phyloP scores from a whole-genome alignment of 1,139 yeast genomes.

The Debaryomyces psychrophilus region DNA sequence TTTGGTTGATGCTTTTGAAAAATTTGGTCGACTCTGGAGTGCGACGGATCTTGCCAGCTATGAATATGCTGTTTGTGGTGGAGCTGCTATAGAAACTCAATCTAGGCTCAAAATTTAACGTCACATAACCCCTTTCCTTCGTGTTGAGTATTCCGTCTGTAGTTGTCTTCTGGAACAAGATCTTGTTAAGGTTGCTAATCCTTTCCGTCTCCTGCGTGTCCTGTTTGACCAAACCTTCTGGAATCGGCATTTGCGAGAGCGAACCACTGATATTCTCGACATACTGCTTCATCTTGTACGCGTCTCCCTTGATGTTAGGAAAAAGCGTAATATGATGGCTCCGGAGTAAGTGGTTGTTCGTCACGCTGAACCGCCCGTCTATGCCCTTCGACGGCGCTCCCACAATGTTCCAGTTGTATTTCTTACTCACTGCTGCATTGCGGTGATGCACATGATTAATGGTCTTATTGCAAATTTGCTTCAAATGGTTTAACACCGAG shows the following conservation, averaged over 20 bases:
- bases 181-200: conserved; percentile 10
- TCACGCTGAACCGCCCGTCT: conserved; percentile 10
- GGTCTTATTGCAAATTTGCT: conserved; percentile 10
- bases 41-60: conserved; percentile 10
- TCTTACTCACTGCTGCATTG: conserved; percentile 4
- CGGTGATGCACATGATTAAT: conserved; percentile 7
- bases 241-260: conserved; percentile 7
- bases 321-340: conserved; percentile 13
- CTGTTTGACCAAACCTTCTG: conserved; percentile 7
- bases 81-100: conserved; percentile 13
- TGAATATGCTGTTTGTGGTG: conserved; percentile 14
- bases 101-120: conserved; percentile 9
- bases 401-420: conserved; percentile 10
- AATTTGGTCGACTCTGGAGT: conserved; percentile 7
- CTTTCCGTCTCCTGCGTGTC: conserved; percentile 11
- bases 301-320: conserved; percentile 14
- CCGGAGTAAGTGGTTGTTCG: conserved; percentile 5
- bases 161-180: conserved; percentile 8
- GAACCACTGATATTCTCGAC: conserved; percentile 12
- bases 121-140: conserved; percentile 8
- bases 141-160: neutral
- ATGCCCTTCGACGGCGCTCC: conserved; percentile 10
- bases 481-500: conserved; percentile 11
- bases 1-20: conserved; percentile 9
- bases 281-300: conserved; percentile 11